These are phyloP conservation scores for Spizellomyces sp. DNA, from an alignment of 192 early-diverging fungal species.

Conservation along the genomic window DNA sequence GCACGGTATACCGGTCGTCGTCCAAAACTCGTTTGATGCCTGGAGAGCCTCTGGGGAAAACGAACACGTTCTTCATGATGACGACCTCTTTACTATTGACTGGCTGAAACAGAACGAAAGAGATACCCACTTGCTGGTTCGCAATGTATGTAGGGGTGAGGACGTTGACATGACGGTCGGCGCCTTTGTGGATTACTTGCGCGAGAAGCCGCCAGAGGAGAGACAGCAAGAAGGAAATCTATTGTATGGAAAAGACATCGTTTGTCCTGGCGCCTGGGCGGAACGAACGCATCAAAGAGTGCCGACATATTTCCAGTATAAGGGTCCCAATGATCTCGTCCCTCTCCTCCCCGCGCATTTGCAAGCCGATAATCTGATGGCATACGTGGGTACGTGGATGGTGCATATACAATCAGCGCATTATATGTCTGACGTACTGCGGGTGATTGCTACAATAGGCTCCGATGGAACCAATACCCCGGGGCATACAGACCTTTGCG, in stretches of 20 bases:
- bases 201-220: constrained; percentile 10
- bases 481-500: constrained; percentile 41
- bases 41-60: neutral
- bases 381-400: constrained; percentile 6
- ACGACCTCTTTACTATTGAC: constrained; percentile 4
- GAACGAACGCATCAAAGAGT: constrained; percentile 6
- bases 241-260: constrained; percentile 34
- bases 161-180: constrained; percentile 16
- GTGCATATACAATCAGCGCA: too few relatives aligned
- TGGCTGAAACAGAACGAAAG: constrained; percentile 6
- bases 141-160: constrained; percentile 7
- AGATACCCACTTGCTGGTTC: neutral
- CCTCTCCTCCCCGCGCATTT: constrained; percentile 12
- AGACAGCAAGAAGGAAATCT: neutral
- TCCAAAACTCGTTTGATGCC: constrained; percentile 16
- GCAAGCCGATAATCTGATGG: constrained; percentile 32
- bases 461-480: constrained; percentile 35
- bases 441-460: neutral
- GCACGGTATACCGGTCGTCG: constrained; percentile 18
- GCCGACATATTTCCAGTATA: constrained; percentile 27
- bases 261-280: constrained; percentile 26
- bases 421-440: too few relatives aligned
- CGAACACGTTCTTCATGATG: constrained; percentile 8
- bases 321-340: constrained; percentile 30
- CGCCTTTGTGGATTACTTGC: constrained; percentile 10